Evolutionary conservation across 2,329 filamentous ascomycete species (phyloP).

Genomic region (Trichophyton verrucosum): DNA sequence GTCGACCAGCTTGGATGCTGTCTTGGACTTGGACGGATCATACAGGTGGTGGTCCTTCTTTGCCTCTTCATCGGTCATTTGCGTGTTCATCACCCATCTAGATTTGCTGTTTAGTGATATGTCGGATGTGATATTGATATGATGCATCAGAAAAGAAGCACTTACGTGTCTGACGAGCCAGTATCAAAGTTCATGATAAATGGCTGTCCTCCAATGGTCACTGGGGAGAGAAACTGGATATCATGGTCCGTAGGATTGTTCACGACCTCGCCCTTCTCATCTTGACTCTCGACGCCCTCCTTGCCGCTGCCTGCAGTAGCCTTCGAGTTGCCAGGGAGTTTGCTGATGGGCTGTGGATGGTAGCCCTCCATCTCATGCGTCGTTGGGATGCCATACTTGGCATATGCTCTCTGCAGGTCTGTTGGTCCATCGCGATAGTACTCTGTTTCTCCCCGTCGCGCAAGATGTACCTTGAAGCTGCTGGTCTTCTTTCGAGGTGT

Average conservation of each 20-base stretch:
- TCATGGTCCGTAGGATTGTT: conserved; percentile 55
- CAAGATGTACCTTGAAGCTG: conserved; percentile 51
- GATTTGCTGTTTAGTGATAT: background rate
- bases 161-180: conserved; percentile 59
- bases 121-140: background rate
- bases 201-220: conserved; percentile 56
- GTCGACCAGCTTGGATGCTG: conserved; percentile 38
- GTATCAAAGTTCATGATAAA: conserved; percentile 62
- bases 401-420: conserved; percentile 54
- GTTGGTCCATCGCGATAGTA: conserved; percentile 47
- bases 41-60: conserved; percentile 44
- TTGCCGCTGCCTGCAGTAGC: conserved; percentile 16
- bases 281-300: background rate
- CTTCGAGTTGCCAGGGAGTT: background rate
- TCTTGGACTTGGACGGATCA: conserved; percentile 41
- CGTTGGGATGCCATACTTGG: conserved; percentile 51
- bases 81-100: conserved; percentile 58
- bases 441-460: conserved; percentile 41
- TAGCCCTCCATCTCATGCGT: conserved; percentile 25
- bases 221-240: conserved; percentile 56
- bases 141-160: conserved; percentile 5
- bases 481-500: conserved; percentile 19
- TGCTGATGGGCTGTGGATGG: background rate
- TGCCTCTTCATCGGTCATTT: conserved; percentile 35
- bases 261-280: conserved; percentile 45